A percentile compares a stretch with the other conserved stretches of the same genome.
Conservation (phyloP, 768 basidiomycete genomes). For the Suillus ampliporus region DNA sequence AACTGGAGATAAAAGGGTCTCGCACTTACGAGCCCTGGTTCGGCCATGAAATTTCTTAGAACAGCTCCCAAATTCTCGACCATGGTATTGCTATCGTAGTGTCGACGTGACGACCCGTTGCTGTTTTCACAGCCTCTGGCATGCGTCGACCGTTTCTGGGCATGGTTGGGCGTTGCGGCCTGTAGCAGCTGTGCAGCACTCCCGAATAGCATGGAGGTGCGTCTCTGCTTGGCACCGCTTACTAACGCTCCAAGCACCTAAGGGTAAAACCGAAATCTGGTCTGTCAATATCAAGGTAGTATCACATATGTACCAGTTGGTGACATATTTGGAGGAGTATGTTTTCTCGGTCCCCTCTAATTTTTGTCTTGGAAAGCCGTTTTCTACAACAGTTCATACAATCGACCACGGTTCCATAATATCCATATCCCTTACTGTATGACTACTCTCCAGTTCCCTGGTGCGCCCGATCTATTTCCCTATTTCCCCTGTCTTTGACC, state of each 20-base stretch:
- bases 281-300: not conserved
- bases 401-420: not conserved
- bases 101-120: not conserved
- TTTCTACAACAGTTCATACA: no score
- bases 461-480: not conserved
- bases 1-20: no score
- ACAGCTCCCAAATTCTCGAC: not conserved
- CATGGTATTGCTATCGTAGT: not conserved
- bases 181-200: not conserved
- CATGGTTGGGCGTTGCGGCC: not conserved
- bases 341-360: no score
- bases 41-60: no score
- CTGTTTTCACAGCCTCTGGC: not conserved
- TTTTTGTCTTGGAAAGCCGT: not conserved
- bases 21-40: no score
- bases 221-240: no score
- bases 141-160: not conserved
- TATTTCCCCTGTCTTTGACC: not conserved
- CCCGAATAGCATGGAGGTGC: not conserved
- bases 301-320: not conserved
- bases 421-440: not conserved
- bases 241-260: not conserved
- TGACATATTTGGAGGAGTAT: not conserved
- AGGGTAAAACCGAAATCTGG: not conserved
- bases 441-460: not conserved